Conservation (phyloP, 108 stramenopile species). For the Aurantiochytrium sp. region DNA sequence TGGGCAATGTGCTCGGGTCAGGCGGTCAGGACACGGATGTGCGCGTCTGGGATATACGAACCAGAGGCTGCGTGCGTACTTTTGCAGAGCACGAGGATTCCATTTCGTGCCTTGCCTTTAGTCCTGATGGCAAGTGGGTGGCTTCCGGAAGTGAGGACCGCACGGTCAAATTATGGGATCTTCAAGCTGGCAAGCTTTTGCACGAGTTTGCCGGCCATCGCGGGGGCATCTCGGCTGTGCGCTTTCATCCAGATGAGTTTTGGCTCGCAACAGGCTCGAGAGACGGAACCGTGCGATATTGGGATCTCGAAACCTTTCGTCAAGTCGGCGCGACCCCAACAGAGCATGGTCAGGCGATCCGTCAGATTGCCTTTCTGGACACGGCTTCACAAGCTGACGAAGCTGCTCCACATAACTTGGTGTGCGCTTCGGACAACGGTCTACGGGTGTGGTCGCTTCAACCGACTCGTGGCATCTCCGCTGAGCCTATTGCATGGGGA, state of each 20-base stretch:
- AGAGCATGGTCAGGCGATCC: neutral
- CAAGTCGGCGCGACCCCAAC: neutral
- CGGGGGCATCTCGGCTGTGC: neutral
- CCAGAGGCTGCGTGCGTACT: neutral
- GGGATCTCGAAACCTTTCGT: neutral
- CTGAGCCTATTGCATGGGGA: neutral
- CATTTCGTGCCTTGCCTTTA: neutral
- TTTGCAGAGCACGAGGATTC: neutral
- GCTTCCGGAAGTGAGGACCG: neutral
- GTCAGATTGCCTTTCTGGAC: neutral
- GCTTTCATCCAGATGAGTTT: neutral
- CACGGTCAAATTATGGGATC: neutral
- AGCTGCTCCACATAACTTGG: neutral
- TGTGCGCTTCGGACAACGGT: neutral
- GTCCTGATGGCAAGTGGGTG: constrained; percentile 4
- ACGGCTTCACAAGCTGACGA: neutral
- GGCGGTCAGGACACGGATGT: neutral
- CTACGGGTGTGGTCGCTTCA: neutral
- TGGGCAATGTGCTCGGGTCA: neutral
- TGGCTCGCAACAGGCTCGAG: neutral
- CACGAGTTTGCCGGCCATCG: neutral
- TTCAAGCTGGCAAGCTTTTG: neutral
- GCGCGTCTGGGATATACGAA: neutral
- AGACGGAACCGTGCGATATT: neutral
- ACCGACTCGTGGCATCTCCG: neutral